Base-by-base conservation (phyloP, 768 basidiomycete species). In the Leccinum barrowsii region DNA sequence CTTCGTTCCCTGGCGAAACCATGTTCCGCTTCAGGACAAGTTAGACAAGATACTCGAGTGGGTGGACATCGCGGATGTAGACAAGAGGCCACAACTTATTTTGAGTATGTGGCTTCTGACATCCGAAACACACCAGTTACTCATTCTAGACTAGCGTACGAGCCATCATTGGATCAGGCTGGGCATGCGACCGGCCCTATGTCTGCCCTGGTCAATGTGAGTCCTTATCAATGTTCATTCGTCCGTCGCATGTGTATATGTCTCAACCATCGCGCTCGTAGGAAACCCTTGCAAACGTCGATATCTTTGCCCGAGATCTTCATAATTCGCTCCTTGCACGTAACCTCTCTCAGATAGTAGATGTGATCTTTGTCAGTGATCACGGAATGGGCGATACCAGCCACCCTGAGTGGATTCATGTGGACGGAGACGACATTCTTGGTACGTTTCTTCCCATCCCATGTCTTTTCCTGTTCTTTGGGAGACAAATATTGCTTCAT, bases 301-400 rank as follows among this genome's bases (percentile, higher is more conserved):
- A 97, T 65, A 65, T 67, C 17, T 94, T 96, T 64, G 87, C 91
- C 3, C 82, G 79, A 57, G 77, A 86, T 56, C 74, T 97, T 10
- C 85, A 89, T 54, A 73, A 75, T 13, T 80, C 82, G 1, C 75
- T 97, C 35, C 77, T 77, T 50, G 77, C 77, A 4, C 84, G 94
- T 6, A 92, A 94, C 66, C 79, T 96, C 24, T 85, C 84, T 2
- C 82, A 89, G 49, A 89, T 95, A 19, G 86, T 94, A 12, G 92
- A 97, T 69, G 79, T 96, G 32, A 81, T 96, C 22, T 94, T 95
- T 64, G 93, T 97, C 62, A 89, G 87, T 60, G 91, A 92, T 68
- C 89, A 93, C 65, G 92, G 92, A n/a, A 94, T 93, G 90, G 87
- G 85, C 1, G 90, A 92, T 69, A 96, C 92, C n/a, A 85, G 84